Conservation (phyloP, 345 rosid genomes). For the Noccaea bulbosa region DNA sequence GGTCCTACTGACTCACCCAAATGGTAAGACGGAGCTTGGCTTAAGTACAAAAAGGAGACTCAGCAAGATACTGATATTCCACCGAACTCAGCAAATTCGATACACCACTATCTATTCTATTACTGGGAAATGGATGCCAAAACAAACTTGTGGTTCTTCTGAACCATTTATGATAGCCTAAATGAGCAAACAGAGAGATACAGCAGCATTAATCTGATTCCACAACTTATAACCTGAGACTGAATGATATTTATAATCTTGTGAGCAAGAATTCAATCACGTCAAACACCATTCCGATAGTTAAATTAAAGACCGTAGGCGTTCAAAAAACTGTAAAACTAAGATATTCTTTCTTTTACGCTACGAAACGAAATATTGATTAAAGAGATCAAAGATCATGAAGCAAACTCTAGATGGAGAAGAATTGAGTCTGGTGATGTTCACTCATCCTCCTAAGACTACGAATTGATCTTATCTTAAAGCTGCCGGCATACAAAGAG, state of each 20-base stretch:
- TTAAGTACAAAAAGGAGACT: not conserved
- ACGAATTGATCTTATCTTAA: constrained; percentile 23
- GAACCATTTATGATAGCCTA: constrained; percentile 9
- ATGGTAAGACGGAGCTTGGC: not conserved
- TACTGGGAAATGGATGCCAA: not conserved
- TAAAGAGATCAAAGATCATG: not conserved
- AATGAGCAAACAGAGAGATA: not conserved
- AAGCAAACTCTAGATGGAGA: not conserved
- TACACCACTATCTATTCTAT: not conserved
- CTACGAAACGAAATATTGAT: constrained; percentile 1
- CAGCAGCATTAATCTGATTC: constrained; percentile 14
- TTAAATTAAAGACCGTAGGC: not conserved
- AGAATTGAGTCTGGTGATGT: not conserved
- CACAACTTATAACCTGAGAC: not conserved
- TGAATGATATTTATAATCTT: not conserved
- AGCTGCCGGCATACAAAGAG: not conserved
- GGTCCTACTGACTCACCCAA: not conserved
- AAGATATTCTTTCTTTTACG: not conserved
- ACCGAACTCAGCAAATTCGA: not conserved
- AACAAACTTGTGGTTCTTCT: constrained; percentile 19
- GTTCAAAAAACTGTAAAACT: not conserved
- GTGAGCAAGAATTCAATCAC: constrained; percentile 11
- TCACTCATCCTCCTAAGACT: not conserved
- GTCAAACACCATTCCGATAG: constrained; percentile 5
- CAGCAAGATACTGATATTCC: not conserved